Conservation (phyloP, 306 rosid species). For the Cercis canadensis region DNA sequence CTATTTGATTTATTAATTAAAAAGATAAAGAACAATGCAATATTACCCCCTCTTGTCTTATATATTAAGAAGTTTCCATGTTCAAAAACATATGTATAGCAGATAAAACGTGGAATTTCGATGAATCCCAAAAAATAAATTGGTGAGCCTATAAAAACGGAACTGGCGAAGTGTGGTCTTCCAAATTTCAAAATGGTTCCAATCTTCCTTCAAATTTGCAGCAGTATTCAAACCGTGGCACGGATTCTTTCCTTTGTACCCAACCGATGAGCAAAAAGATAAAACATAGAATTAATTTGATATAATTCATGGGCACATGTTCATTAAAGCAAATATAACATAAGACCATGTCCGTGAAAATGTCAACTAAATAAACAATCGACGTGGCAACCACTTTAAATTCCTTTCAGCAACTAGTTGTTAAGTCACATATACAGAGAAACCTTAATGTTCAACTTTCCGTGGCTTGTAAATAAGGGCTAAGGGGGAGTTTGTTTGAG, state of each 20-base stretch:
- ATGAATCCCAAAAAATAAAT: not conserved
- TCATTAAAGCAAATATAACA: not conserved
- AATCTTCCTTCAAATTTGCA: conserved; percentile 29
- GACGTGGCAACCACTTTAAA: conserved; percentile 67
- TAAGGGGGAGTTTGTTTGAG: not conserved
- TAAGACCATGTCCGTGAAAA: conserved; percentile 41
- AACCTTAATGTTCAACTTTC: conserved; percentile 36
- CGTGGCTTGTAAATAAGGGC: conserved; percentile 36
- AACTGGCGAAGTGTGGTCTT: not conserved
- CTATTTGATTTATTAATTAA: not conserved
- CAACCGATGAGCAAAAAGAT: conserved; percentile 32
- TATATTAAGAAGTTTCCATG: no score
- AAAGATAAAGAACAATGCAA: not conserved
- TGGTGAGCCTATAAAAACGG: not conserved
- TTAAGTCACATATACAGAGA: conserved; percentile 33
- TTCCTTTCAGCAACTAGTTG: conserved; percentile 31
- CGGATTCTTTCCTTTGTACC: conserved; percentile 23
- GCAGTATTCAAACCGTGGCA: conserved; percentile 28
- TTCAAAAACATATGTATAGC: no score
- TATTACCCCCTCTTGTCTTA: not conserved
- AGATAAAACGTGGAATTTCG: not conserved
- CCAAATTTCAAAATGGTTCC: conserved; percentile 32
- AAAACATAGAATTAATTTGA: conserved; percentile 28
- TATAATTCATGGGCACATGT: not conserved
- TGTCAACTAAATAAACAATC: conserved; percentile 46